Base-by-base conservation (phyloP, 176 grass and related monocot genomes). In the Poa pratensis region DNA sequence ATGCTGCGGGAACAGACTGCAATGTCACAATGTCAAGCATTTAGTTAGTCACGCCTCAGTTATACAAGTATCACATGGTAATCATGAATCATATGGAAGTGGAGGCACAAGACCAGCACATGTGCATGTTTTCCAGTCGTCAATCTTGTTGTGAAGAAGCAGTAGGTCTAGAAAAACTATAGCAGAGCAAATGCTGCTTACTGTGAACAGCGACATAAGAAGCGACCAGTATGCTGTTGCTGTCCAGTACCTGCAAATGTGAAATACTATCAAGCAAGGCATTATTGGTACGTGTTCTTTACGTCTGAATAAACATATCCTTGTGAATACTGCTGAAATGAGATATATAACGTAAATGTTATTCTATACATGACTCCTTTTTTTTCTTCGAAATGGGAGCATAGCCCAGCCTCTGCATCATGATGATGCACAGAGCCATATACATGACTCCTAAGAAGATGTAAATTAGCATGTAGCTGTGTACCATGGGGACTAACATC, bases 1-100 rank as follows among this genome's bases (percentile, higher is more conserved):
- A 96, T 80, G 90, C 86, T 52, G 96, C 93, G 0, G 96, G 96
- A 53, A 94, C 90, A 89, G 92, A 99, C 93, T 96, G 86, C 82
- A 85, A 49, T 12, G 45, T 48, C 11, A 45, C 43, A 45, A 93
- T 37, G 61, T 11, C 49, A 86, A 10, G 4, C 24, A 54, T 43
- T 69, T 84, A 82, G 39, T 3, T 75, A 57, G 19, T 17, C 3
- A 22, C 83, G 22, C 30, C 26, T 85, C 7, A 86, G 30, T 42
- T 63, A 52, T 60, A 65, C 9, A 22, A 61, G 39, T 83, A 79
- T 16, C 39, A 24, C 61, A 2, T 39, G 9, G 43, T 59, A 83
- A 65, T 83, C 24, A 81, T 81, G 0, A 32, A 27, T 40, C 13
- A 18, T 69, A 4, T 20, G 63, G 5, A 17, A 83, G 34, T 84